These are phyloP conservation scores for Striga hermonthica DNA, from an alignment of 305 asterid genomes.

Conservation along the genomic window DNA sequence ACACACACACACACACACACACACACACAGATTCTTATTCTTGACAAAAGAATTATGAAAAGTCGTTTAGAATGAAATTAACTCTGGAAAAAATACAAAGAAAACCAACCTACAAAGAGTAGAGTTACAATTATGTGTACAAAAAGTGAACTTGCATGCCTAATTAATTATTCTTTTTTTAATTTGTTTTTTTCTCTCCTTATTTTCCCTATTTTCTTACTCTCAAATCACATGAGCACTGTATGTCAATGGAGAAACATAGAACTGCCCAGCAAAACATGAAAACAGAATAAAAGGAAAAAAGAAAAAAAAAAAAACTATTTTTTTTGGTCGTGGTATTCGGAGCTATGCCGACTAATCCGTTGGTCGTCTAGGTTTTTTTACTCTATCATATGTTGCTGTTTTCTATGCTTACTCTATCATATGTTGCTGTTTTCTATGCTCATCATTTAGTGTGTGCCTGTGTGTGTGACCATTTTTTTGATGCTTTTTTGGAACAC, in stretches of 20 bases:
- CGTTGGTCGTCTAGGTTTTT: constrained; percentile 40
- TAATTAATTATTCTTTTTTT: background rate
- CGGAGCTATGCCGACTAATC: no score
- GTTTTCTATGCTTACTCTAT: constrained; percentile 29
- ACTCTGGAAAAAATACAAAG: constrained; percentile 11
- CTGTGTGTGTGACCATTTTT: constrained; percentile 41
- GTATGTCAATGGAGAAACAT: constrained; percentile 38
- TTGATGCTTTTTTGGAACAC: constrained; percentile 44
- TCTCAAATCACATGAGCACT: constrained; percentile 39
- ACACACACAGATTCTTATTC: constrained; percentile 19
- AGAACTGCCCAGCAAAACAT: constrained; percentile 55
- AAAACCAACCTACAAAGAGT: constrained; percentile 36
- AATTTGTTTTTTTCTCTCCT: background rate
- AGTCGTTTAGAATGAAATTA: background rate
- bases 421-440: constrained; percentile 41
- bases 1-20: constrained; percentile 31
- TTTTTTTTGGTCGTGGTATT: no score
- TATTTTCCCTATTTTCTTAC: background rate
- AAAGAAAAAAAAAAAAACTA: background rate
- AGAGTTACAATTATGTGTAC: constrained; percentile 34
- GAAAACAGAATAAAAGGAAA: constrained; percentile 39
- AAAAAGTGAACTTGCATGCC: constrained; percentile 44
- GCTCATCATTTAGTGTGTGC: constrained; percentile 12
- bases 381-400: constrained; percentile 52
- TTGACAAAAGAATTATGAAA: constrained; percentile 38